Conservation (phyloP, 1,284 basidiomycete genomes). For the Amylostereum areolatum region DNA sequence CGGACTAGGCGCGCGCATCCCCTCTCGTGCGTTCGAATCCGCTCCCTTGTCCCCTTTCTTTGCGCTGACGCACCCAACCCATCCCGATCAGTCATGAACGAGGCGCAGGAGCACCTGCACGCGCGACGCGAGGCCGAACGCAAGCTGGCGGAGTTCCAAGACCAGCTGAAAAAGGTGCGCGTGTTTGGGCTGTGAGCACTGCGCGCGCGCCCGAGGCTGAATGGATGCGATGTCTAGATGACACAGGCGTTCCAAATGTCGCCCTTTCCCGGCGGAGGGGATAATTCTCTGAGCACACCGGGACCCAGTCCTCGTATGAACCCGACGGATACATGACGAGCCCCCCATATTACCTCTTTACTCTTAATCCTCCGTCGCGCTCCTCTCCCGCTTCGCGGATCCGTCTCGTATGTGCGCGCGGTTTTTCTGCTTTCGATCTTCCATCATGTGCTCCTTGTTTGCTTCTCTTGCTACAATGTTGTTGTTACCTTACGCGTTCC, state of each 20-base stretch:
- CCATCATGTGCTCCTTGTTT: no score
- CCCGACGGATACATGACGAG: neutral
- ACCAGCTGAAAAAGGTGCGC: constrained; percentile 15
- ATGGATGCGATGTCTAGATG: neutral
- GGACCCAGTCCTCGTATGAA: neutral
- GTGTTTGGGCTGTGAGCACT: neutral
- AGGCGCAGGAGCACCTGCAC: constrained; percentile 12
- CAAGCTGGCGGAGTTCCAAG: constrained; percentile 14
- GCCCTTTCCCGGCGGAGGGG: neutral
- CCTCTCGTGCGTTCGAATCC: neutral
- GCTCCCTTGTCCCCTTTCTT: neutral
- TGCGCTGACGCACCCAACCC: neutral
- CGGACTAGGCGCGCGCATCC: neutral
- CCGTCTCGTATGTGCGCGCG: no score
- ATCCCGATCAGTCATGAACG: constrained; percentile 7
- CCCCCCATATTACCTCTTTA: neutral
- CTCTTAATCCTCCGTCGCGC: neutral
- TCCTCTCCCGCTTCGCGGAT: no score
- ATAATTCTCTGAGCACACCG: neutral
- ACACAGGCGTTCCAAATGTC: neutral
- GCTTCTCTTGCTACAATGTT: no score
- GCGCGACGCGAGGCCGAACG: constrained; percentile 12
- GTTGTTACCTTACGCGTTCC: no score
- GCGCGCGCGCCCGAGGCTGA: neutral
- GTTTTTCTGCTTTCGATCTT: no score